Evolutionary conservation across 768 basidiomycete species (phyloP).

Genomic region (Neoboletus magnificus): DNA sequence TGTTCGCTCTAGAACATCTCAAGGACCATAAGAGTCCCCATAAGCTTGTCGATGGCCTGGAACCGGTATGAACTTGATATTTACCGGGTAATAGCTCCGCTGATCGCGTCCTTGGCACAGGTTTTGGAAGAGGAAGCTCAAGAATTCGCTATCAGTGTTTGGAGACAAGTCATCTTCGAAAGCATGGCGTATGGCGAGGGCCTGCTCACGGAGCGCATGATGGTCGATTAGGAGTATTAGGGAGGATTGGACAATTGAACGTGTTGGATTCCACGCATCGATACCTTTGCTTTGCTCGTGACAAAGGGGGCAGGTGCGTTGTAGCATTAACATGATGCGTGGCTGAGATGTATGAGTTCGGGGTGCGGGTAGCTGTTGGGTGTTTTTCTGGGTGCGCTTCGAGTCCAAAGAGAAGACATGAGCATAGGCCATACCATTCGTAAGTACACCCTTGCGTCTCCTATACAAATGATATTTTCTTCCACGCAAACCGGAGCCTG

Average conservation of each 20-base stretch:
- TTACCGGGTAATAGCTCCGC: background rate
- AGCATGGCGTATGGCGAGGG: constrained; percentile 92
- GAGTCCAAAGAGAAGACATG: constrained; percentile 19
- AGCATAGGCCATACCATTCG: constrained; percentile 34
- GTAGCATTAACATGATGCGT: constrained; percentile 42
- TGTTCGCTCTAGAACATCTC: constrained; percentile 91
- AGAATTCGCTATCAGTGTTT: constrained; percentile 73
- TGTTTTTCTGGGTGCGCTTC: constrained; percentile 17
- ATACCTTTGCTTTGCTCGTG: constrained; percentile 27
- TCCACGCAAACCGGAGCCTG: constrained; percentile 16
- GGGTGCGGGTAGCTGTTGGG: constrained; percentile 21
- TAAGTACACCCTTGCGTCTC: constrained; percentile 55
- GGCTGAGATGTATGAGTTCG: constrained; percentile 42
- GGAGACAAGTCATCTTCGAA: constrained; percentile 94
- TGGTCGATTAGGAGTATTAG: constrained; percentile 55
- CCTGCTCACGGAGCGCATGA: constrained; percentile 79
- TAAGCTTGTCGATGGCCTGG: constrained; percentile 85
- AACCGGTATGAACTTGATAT: constrained; percentile 64
- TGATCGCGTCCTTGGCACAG: constrained; percentile 37
- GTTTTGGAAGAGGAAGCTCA: constrained; percentile 90
- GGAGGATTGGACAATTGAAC: constrained; percentile 9
- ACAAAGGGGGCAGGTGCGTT: constrained; percentile 59
- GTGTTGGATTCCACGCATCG: constrained; percentile 19
- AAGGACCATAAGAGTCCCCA: constrained; percentile 85
- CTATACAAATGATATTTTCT: constrained; percentile 40